Conservation (phyloP, 2,329 filamentous ascomycete genomes). For the Phyllosticta citrichinensis region DNA sequence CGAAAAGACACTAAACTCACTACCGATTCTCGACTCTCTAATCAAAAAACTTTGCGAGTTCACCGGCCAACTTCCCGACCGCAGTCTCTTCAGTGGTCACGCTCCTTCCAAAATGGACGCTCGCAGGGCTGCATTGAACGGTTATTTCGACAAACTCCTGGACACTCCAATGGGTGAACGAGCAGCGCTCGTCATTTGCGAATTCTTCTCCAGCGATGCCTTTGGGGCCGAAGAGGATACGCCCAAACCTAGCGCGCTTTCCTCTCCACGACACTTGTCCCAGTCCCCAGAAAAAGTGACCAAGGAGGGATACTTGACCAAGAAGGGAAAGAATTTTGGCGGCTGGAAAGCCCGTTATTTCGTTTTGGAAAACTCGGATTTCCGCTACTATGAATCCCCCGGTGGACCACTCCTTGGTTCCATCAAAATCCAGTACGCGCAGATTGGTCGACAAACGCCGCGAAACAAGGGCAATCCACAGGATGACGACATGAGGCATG, state of each 20-base stretch:
- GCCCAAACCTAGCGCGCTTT: slow-evolving; percentile 21
- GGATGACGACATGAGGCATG: slow-evolving; percentile 91
- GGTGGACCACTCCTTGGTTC: slow-evolving; percentile 85
- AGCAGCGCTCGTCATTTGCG: slow-evolving; percentile 73
- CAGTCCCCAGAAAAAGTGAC: slow-evolving; percentile 48
- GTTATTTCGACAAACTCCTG: slow-evolving; percentile 76
- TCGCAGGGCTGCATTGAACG: slow-evolving; percentile 66
- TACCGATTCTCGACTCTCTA: slow-evolving; percentile 72
- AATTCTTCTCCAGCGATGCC: slow-evolving; percentile 65
- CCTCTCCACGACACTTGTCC: slow-evolving; percentile 31
- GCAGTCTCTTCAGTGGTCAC: slow-evolving; percentile 80
- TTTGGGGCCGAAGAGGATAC: slow-evolving; percentile 50
- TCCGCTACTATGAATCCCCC: slow-evolving; percentile 87
- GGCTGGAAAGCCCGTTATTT: slow-evolving; percentile 89
- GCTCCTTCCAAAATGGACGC: slow-evolving; percentile 89
- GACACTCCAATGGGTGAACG: slow-evolving; percentile 71
- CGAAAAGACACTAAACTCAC: slow-evolving; percentile 78
- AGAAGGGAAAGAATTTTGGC: slow-evolving; percentile 96
- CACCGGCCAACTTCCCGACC: slow-evolving; percentile 68
- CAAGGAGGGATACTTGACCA: slow-evolving; percentile 87
- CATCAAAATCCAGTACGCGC: slow-evolving; percentile 81
- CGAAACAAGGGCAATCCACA: slow-evolving; percentile 52
- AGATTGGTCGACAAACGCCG: slow-evolving; percentile 68
- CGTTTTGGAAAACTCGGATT: slow-evolving; percentile 55
- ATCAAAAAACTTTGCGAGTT: slow-evolving; percentile 67